Evolutionary conservation across 805 yeast genomes (phyloP), one percentile per base, ranked within the genome.

Genomic region (Myxozyma sirexii): DNA sequence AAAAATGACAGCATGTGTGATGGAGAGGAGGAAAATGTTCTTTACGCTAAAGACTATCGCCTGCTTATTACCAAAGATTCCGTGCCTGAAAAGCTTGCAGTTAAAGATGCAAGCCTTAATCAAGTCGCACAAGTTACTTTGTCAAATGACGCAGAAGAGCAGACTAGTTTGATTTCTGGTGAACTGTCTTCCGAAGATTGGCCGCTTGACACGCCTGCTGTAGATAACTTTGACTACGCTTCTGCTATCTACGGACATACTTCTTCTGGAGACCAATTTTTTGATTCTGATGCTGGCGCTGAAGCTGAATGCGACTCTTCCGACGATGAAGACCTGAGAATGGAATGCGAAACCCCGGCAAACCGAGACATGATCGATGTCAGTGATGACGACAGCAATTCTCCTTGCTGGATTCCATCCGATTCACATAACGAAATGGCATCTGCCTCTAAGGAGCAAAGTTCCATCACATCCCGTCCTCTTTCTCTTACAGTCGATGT

Each of bases 141-240:
- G 10, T 12, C 19, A 4, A 4, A 2, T 39, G 43, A 12, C 10
- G n/a, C 43, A 10, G 43, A 39, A 17, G 21, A 39, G 21, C 21
- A 39, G n/a, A 17, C n/a, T 17, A 10, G n/a, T 39, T 6, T 29
- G 10, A 10, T 29, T 7, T 29, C 33, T 10, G 33, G 10, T 29
- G 10, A 29, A 29, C 33, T 10, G 10, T 29, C 10, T 29, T 6
- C 33, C 10, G 33, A 29, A 29, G 33, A 29, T 6, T 29, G 33
- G 33, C 27, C 39, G 7, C 17, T 19, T 6, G 41, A 33, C 3
- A 21, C 43, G 19, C 35, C 53, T 13, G 23, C 26, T n/a, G 55
- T 42, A 21, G 58, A 42, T 24, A 26, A 42, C 21, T 49, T 56
- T 31, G 51, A 48, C 55, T 49, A 49, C 31, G 51, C 45, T 26